These are phyloP conservation scores for Neonectria sp. DNA, from an alignment of 2,329 filamentous ascomycete genomes.

Conservation along the genomic window DNA sequence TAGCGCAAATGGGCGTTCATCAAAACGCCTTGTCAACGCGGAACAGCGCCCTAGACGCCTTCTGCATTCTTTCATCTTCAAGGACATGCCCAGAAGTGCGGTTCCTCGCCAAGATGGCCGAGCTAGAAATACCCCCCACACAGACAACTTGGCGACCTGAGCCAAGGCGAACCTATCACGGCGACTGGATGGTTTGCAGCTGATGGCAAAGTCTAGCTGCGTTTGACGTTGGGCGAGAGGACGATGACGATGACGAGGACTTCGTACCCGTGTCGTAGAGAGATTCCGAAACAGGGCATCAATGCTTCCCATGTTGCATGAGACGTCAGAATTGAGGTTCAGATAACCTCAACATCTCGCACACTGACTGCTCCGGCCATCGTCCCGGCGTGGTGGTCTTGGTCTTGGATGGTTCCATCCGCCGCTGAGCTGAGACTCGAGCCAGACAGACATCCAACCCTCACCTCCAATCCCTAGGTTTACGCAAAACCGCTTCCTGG, in stretches of 20 bases:
- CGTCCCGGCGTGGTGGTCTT: constrained; percentile 5
- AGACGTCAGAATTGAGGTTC: constrained; percentile 6
- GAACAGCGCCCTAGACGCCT: not conserved
- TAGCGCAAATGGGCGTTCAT: not conserved
- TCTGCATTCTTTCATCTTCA: not conserved
- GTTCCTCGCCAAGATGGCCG: constrained; percentile 4
- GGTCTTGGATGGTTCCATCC: constrained; percentile 1
- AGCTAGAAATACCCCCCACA: constrained; percentile 8
- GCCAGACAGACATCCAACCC: constrained; percentile 19
- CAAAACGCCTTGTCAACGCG: not conserved
- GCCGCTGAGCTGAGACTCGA: constrained; percentile 20
- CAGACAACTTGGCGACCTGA: not conserved
- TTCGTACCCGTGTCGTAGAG: not conserved
- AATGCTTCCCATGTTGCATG: not conserved
- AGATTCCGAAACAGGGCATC: constrained; percentile 1
- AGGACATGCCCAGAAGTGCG: not conserved
- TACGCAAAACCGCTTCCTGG: constrained; percentile 30
- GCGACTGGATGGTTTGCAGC: not conserved
- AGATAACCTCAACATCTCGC: constrained; percentile 21
- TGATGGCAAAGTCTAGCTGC: not conserved
- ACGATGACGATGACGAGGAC: not conserved
- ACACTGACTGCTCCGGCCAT: not conserved
- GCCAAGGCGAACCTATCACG: constrained; percentile 4
- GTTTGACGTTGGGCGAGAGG: not conserved
- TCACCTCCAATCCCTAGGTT: constrained; percentile 10